These are phyloP conservation scores for Umbelopsis sp. DNA, from an alignment of 192 early-diverging fungal species.

Conservation along the genomic window DNA sequence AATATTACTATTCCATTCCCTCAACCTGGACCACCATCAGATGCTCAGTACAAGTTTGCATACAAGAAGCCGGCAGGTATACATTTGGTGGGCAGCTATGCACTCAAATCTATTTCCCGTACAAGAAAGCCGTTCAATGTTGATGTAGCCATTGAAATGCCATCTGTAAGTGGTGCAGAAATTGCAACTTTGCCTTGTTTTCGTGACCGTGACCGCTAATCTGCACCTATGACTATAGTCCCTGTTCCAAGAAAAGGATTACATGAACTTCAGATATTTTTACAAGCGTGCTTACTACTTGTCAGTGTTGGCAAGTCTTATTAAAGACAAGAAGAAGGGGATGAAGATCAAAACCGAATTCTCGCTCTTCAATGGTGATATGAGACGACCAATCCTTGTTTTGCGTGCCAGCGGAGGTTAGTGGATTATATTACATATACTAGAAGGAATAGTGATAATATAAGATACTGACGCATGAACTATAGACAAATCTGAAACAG, in stretches of 20 bases:
- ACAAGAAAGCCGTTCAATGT: slow-evolving; percentile 68
- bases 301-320: slow-evolving; percentile 66
- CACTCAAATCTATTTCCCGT: slow-evolving; percentile 74
- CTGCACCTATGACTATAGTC: slow-evolving; percentile 30
- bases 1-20: slow-evolving; percentile 75
- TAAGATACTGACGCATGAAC: not conserved
- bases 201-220: not conserved
- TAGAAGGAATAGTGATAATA: no score
- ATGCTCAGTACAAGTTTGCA: slow-evolving; percentile 77
- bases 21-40: slow-evolving; percentile 68
- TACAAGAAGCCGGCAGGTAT: slow-evolving; percentile 75
- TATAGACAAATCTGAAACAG: slow-evolving; percentile 56
- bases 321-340: slow-evolving; percentile 49
- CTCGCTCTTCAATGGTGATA: slow-evolving; percentile 58
- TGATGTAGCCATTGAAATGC: slow-evolving; percentile 94
- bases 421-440: not conserved
- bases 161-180: slow-evolving; percentile 42
- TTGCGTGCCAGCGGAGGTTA: slow-evolving; percentile 57
- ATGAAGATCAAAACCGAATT: slow-evolving; percentile 56
- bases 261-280: slow-evolving; percentile 92
- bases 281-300: slow-evolving; percentile 95
- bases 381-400: slow-evolving; percentile 63
- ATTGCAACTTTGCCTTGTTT: not conserved
- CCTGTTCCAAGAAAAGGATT: slow-evolving; percentile 91
- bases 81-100: slow-evolving; percentile 86